Evolutionary conservation across 2,329 filamentous ascomycete genomes (phyloP).

Genomic region (Dendrostoma leiphaemia): DNA sequence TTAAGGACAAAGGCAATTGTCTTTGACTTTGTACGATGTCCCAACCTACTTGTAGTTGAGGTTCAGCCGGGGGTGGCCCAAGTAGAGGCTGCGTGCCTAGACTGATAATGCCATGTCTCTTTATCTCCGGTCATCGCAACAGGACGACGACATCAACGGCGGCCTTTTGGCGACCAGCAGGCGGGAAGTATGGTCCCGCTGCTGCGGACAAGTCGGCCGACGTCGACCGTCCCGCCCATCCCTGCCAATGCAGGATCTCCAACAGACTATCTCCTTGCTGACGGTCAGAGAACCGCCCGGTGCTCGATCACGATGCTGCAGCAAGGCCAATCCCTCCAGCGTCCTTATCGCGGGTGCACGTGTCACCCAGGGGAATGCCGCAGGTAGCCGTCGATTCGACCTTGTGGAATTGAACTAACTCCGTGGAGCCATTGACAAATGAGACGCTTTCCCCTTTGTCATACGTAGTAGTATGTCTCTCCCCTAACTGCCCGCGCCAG

Average conservation of each 20-base stretch:
- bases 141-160: background rate
- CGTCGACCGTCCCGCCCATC: slow-evolving; percentile 2
- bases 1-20: background rate
- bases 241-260: background rate
- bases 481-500: slow-evolving; percentile 3
- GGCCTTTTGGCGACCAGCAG: background rate
- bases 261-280: slow-evolving; percentile 2
- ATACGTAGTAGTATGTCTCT: no score
- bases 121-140: slow-evolving; percentile 20
- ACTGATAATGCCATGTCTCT: slow-evolving; percentile 1
- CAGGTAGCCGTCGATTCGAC: slow-evolving; percentile 12
- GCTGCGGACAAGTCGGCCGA: background rate
- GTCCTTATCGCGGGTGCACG: slow-evolving; percentile 14
- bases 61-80: background rate
- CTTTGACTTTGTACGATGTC: background rate
- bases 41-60: background rate
- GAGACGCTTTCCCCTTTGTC: background rate
- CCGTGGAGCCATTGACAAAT: slow-evolving; percentile 14
- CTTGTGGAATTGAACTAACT: background rate
- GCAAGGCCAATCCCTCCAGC: slow-evolving; percentile 15
- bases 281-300: slow-evolving; percentile 2
- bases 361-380: slow-evolving; percentile 11
- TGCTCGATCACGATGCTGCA: slow-evolving; percentile 13
- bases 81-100: background rate
- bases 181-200: no score